Evolutionary conservation across 1,284 basidiomycete genomes (phyloP).

Genomic region (Lentinula novae-zelandiae): DNA sequence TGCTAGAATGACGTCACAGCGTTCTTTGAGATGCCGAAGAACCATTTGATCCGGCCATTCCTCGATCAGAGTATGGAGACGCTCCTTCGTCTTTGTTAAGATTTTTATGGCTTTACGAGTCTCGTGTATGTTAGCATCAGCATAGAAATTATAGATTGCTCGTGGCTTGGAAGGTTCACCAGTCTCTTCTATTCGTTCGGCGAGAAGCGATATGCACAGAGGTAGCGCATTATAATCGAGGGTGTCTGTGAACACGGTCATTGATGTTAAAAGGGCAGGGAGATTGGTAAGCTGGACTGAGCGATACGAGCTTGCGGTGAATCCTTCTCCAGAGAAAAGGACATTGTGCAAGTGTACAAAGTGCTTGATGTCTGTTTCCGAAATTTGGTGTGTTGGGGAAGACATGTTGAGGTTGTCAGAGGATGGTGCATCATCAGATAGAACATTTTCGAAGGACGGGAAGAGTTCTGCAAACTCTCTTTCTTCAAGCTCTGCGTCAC

Average conservation of each 20-base stretch:
- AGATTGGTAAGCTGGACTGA: constrained; percentile 18
- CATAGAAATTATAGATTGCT: constrained; percentile 73
- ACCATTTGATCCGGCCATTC: constrained; percentile 99
- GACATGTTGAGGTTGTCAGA: neutral
- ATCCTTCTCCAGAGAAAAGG: constrained; percentile 23
- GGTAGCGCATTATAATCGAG: constrained; percentile 47
- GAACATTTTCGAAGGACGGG: constrained; percentile 73
- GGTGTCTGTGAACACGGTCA: constrained; percentile 32
- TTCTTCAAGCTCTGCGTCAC: constrained; percentile 78
- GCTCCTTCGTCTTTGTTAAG: constrained; percentile 47
- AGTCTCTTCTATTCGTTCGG: constrained; percentile 30
- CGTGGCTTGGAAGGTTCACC: constrained; percentile 19
- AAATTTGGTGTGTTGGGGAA: neutral
- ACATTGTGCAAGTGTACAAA: constrained; percentile 34
- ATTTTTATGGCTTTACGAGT: constrained; percentile 56
- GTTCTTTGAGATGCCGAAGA: constrained; percentile 77
- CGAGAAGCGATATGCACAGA: constrained; percentile 45
- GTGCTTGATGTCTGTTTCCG: constrained; percentile 18
- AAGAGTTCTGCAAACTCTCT: constrained; percentile 81
- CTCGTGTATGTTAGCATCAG: constrained; percentile 70
- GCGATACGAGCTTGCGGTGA: constrained; percentile 5
- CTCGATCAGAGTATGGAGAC: constrained; percentile 57
- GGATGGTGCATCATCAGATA: constrained; percentile 18
- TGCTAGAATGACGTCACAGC: constrained; percentile 68
- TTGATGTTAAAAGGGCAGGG: constrained; percentile 26